Evolutionary conservation across 768 basidiomycete genomes (phyloP).

Genomic region (Dendrothele bispora): DNA sequence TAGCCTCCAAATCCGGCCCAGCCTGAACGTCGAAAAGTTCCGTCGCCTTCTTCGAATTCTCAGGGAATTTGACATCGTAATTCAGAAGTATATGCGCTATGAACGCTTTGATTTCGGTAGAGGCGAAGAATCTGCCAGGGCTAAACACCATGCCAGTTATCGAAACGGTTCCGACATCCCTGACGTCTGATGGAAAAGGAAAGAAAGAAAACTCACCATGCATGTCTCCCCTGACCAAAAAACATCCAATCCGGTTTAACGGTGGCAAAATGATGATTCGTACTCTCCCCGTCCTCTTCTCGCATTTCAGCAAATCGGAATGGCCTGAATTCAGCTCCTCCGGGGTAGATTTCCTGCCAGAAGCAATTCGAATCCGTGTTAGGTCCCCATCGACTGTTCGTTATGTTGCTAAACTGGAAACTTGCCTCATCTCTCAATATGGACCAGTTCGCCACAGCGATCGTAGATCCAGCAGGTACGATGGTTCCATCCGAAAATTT

Average conservation of each 20-base stretch:
- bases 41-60: no score
- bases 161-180: no score
- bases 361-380: no score
- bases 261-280: constrained; percentile 25
- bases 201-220: constrained; percentile 19
- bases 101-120: no score
- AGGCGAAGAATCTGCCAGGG: no score
- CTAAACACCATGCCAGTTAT: no score
- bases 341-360: not conserved
- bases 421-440: constrained; percentile 8
- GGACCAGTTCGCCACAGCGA: constrained; percentile 16
- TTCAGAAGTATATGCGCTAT: no score
- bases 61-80: no score
- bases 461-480: constrained; percentile 28
- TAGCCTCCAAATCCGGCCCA: no score
- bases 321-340: not conserved
- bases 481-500: constrained; percentile 35
- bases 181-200: no score
- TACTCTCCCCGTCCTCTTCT: constrained; percentile 19
- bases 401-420: not conserved
- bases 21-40: no score
- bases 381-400: no score
- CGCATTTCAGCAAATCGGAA: constrained; percentile 25
- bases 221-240: constrained; percentile 21
- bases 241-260: constrained; percentile 4